phyloP scores from a whole-genome alignment of 768 basidiomycete species.

The Naganishia antarctica region DNA sequence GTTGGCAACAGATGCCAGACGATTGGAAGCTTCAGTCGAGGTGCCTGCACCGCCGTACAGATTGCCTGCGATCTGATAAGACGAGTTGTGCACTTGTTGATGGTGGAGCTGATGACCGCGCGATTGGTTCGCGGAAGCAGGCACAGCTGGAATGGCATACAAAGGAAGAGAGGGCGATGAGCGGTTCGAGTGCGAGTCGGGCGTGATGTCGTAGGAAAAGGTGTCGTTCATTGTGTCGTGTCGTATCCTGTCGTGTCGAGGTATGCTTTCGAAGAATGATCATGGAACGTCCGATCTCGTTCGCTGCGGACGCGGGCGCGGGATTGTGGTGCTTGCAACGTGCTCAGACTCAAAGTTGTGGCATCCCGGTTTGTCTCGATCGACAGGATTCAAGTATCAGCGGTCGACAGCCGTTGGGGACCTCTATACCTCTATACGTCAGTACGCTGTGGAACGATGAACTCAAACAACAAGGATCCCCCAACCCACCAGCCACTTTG shows the following conservation, averaged over 20 bases:
- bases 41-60: neutral
- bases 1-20: neutral
- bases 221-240: constrained; percentile 19
- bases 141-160: constrained; percentile 16
- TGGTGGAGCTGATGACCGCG: neutral
- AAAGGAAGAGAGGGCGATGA: constrained; percentile 29
- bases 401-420: too few species aligned
- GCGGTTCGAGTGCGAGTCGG: neutral
- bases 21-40: neutral
- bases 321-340: too few species aligned
- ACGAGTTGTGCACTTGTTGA: neutral
- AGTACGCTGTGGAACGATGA: too few species aligned
- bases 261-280: too few species aligned
- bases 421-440: too few species aligned
- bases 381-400: too few species aligned
- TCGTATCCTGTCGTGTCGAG: constrained; percentile 1
- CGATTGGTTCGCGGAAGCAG: neutral
- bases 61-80: neutral
- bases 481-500: too few species aligned
- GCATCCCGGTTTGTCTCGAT: too few species aligned
- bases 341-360: too few species aligned
- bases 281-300: too few species aligned
- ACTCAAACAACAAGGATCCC: too few species aligned
- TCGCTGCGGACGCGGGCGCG: too few species aligned
- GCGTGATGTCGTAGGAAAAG: neutral